phyloP scores from a whole-genome alignment of 2,329 filamentous ascomycete genomes.

The Beauveria caledonica region DNA sequence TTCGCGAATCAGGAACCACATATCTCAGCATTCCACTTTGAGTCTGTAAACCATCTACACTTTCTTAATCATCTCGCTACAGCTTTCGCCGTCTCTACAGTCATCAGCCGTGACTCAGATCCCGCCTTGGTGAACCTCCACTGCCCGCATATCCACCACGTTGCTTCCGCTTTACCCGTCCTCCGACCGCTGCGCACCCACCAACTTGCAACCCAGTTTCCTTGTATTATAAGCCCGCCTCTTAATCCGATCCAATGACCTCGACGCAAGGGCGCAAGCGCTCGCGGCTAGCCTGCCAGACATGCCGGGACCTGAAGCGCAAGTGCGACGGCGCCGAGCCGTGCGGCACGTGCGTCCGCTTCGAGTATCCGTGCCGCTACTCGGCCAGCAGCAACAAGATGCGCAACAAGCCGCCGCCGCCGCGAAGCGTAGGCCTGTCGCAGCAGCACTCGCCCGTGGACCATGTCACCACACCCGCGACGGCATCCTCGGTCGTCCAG shows the following conservation, averaged over 20 bases:
- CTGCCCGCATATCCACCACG: conserved; percentile 1
- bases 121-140: background rate
- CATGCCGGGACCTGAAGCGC: conserved; percentile 47
- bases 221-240: background rate
- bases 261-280: conserved; percentile 23
- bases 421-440: background rate
- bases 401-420: conserved; percentile 9
- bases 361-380: conserved; percentile 46
- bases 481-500: conserved; percentile 18
- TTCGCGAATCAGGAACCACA: background rate
- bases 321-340: conserved; percentile 46
- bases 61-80: no score
- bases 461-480: conserved; percentile 17
- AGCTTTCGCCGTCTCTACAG: background rate
- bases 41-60: background rate
- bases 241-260: background rate
- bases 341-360: conserved; percentile 44
- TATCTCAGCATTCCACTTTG: background rate
- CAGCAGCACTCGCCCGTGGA: conserved; percentile 7
- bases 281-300: conserved; percentile 38
- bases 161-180: conserved; percentile 8
- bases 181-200: background rate
- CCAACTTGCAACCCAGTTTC: no score
- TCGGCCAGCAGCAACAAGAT: conserved; percentile 15
- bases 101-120: background rate